Base-by-base conservation (phyloP, 345 rosid genomes). In the Isatis tinctoria region DNA sequence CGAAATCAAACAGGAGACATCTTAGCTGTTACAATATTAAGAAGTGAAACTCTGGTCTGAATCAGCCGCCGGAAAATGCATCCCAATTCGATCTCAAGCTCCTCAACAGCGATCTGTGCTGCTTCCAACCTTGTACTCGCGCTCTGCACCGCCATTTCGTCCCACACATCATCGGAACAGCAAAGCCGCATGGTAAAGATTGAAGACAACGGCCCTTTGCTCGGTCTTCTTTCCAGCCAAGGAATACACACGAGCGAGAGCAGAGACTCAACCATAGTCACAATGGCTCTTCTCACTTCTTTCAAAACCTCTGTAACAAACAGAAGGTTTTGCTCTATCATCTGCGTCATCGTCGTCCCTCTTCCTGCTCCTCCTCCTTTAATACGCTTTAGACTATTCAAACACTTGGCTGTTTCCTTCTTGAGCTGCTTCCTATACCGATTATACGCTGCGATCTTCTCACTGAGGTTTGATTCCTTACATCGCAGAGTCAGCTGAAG, bases 41-140 rank as follows among this genome's bases (percentile, higher is more conserved):
- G 89, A 76, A 89, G 96, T 26, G 85, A 85, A 74, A 82, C 93
- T 79, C 97, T 89, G 35, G 97, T 88, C 77, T 89, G 91, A 52
- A 91, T 91, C 79, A 89, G 77, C 4, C 92, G 80, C 72, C 90
- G 72, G 26, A 76, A 84, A 67, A 91, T 92, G 79, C 83, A 86
- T 22, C 83, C 83, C 8, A 89, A 8, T 78, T 92, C 96, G 8
- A 74, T 75, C 73, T 85, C 89, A 57, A 89, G 91, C 72, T 87
- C 84, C 57, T 89, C 85, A 48, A 86, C 80, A 41, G 90, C 85
- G 35, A 84, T 87, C 80, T 87, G 85, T 70, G 85, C 86, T 0
- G 88, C 88, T 62, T 85, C 89, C 84, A 87, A 22, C 79, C 96
- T 87, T 54, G 87, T 88, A 33, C 82, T 59, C 0, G 89, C 87